phyloP scores from a whole-genome alignment of 1,284 basidiomycete species.

The Papiliotrema terrestris region DNA sequence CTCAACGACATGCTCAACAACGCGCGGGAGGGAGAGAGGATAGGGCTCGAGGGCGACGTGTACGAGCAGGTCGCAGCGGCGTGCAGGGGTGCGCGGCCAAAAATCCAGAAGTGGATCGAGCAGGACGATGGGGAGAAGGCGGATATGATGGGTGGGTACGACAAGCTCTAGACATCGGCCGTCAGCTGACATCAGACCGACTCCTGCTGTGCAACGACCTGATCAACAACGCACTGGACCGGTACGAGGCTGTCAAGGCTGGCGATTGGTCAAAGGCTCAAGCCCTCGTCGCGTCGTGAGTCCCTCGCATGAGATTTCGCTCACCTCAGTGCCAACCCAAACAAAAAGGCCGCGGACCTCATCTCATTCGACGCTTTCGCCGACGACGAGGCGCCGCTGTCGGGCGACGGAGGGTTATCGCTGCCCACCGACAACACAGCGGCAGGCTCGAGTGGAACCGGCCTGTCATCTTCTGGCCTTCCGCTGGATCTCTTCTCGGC shows the following conservation, averaged over 20 bases:
- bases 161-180: neutral
- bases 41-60: constrained; percentile 80
- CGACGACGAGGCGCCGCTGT: constrained; percentile 32
- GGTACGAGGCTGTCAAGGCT: constrained; percentile 87
- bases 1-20: constrained; percentile 97
- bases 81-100: constrained; percentile 79
- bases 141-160: constrained; percentile 71
- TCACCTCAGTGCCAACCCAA: constrained; percentile 27
- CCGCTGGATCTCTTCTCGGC: constrained; percentile 49
- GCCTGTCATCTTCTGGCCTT: constrained; percentile 33
- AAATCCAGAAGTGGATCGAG: constrained; percentile 97
- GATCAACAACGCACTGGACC: constrained; percentile 85
- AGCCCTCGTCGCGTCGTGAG: constrained; percentile 38
- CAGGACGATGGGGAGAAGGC: constrained; percentile 73
- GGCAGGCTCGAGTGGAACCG: constrained; percentile 16
- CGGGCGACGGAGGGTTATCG: constrained; percentile 34
- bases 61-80: constrained; percentile 94
- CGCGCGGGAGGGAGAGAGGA: constrained; percentile 71
- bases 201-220: constrained; percentile 96
- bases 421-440: constrained; percentile 30
- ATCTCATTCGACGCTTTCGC: constrained; percentile 51
- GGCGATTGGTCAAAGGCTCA: constrained; percentile 64
- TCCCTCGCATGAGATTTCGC: constrained; percentile 1
- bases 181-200: constrained; percentile 60
- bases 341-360: constrained; percentile 45